Evolutionary conservation across 805 yeast species (phyloP).

Genomic region (Saccharomyces kudriavzevii): DNA sequence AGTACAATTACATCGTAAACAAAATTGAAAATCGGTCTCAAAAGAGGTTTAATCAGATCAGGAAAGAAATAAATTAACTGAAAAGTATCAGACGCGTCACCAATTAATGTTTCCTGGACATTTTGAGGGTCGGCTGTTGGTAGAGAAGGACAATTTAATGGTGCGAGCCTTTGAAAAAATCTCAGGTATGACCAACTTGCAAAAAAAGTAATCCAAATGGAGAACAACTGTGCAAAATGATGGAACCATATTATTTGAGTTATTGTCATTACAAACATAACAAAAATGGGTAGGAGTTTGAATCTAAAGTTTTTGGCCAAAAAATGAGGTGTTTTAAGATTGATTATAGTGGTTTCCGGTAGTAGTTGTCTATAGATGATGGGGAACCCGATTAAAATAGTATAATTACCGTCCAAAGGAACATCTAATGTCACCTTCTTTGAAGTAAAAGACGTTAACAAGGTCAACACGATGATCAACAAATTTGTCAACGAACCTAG

Average conservation of each 20-base stretch:
- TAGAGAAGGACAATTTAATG: conserved; percentile 2
- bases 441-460: conserved; percentile 20
- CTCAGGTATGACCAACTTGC: conserved; percentile 71
- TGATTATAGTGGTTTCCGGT: conserved; percentile 49
- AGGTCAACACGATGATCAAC: conserved; percentile 28
- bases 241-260: conserved; percentile 26
- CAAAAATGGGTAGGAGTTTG: conserved; percentile 53
- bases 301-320: conserved; percentile 42
- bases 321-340: conserved; percentile 37
- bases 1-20: conserved; percentile 33
- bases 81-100: conserved; percentile 89
- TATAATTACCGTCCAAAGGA: conserved; percentile 46
- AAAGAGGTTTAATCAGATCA: conserved; percentile 40
- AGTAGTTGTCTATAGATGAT: conserved; percentile 60
- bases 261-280: conserved; percentile 25
- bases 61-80: conserved; percentile 83
- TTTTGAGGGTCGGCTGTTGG: conserved; percentile 19
- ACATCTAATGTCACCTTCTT: conserved; percentile 30
- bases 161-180: conserved; percentile 62
- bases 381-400: conserved; percentile 48
- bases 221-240: conserved; percentile 44
- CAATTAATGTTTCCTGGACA: conserved; percentile 36
- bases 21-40: conserved; percentile 44
- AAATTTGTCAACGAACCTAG: conserved; percentile 51
- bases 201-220: conserved; percentile 52